Evolutionary conservation across 2,329 filamentous ascomycete species (phyloP).

Genomic region (Pseudogymnoascus sp.): DNA sequence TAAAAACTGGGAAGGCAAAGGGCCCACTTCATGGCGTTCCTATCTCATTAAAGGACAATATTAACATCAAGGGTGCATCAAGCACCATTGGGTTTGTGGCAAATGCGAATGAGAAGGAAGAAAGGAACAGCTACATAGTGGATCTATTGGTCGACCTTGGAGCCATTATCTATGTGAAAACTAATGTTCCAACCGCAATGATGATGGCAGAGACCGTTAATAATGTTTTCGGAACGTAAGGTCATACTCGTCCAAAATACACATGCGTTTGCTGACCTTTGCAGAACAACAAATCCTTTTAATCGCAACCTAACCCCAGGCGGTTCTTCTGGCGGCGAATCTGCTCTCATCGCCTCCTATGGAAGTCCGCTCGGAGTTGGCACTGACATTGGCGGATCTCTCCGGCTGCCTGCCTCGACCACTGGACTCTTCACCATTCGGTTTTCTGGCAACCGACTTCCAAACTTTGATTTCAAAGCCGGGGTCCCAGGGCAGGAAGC

Average conservation of each 20-base stretch:
- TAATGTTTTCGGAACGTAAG: slow-evolving; percentile 42
- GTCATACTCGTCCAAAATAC: slow-evolving; percentile 40
- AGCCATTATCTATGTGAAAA: slow-evolving; percentile 58
- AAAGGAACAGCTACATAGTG: slow-evolving; percentile 36
- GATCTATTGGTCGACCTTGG: slow-evolving; percentile 49
- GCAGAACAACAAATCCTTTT: slow-evolving; percentile 36
- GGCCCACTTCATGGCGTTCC: slow-evolving; percentile 56
- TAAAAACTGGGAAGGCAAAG: slow-evolving; percentile 31
- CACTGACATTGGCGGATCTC: slow-evolving; percentile 36
- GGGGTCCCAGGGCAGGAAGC: slow-evolving; percentile 33
- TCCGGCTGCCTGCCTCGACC: slow-evolving; percentile 32
- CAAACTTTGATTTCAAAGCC: slow-evolving; percentile 29
- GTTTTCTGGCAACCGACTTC: slow-evolving; percentile 24
- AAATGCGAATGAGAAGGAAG: slow-evolving; percentile 41
- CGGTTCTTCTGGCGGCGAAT: slow-evolving; percentile 56
- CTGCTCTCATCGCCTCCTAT: slow-evolving; percentile 34
- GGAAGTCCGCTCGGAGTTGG: slow-evolving; percentile 36
- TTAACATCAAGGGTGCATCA: slow-evolving; percentile 42
- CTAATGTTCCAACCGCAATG: slow-evolving; percentile 54
- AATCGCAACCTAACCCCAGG: slow-evolving; percentile 50
- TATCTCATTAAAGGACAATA: slow-evolving; percentile 50
- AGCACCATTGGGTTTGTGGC: slow-evolving; percentile 47
- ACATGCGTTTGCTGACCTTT: slow-evolving; percentile 43
- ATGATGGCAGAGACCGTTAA: slow-evolving; percentile 47
- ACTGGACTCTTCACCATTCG: slow-evolving; percentile 20